Evolutionary conservation across 2,329 filamentous ascomycete species (phyloP).

Genomic region (Fusarium clavum): DNA sequence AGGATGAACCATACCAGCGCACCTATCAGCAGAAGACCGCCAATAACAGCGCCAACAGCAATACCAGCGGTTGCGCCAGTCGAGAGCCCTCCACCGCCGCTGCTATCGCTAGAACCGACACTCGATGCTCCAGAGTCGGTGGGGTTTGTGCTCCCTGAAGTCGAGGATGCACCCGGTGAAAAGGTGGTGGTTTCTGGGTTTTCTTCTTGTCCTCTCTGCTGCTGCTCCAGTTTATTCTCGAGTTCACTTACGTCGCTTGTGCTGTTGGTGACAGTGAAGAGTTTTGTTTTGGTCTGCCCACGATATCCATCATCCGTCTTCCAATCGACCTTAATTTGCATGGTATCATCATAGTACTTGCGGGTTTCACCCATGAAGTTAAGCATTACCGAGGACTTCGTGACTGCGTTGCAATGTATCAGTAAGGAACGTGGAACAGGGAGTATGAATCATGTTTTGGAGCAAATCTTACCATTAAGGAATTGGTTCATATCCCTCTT

Average conservation of each 20-base stretch:
- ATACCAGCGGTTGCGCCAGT: slow-evolving; percentile 62
- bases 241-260: neutral
- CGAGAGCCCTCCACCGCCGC: slow-evolving; percentile 48
- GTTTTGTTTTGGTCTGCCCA: slow-evolving; percentile 15
- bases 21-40: slow-evolving; percentile 55
- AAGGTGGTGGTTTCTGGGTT: neutral
- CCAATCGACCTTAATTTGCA: slow-evolving; percentile 27
- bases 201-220: neutral
- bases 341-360: slow-evolving; percentile 5
- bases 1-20: slow-evolving; percentile 58
- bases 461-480: neutral
- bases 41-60: slow-evolving; percentile 55
- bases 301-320: neutral
- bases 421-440: neutral
- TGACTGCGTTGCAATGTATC: neutral
- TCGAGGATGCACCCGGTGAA: neutral
- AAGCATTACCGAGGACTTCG: neutral
- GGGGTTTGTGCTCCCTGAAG: neutral
- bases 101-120: neutral
- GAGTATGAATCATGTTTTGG: neutral
- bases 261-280: slow-evolving; percentile 28
- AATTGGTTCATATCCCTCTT: neutral
- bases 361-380: neutral
- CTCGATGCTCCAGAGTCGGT: neutral
- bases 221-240: neutral